Evolutionary conservation across 2,329 filamentous ascomycete species (phyloP), one percentile per base, ranked within the genome.

Genomic region (Colletotrichum theobromicola): DNA sequence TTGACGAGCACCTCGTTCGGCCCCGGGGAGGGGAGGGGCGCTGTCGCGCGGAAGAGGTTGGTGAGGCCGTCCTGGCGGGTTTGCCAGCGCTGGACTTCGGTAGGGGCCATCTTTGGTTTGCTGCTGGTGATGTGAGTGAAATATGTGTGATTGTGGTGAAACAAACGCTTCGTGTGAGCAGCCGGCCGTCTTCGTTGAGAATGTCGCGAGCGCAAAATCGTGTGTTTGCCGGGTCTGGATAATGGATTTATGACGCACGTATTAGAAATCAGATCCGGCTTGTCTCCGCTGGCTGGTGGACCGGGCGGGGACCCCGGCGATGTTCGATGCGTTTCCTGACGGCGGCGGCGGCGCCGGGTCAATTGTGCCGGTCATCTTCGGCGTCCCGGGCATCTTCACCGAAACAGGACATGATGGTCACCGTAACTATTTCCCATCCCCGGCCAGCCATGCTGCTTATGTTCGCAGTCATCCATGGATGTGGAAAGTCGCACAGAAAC

Each of bases 51-150:
- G 63, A 82, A 80, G 32, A 93, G 84, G 74, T 89, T 88, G 64
- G 90, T 88, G 26, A 93, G 78, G 12, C 90, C 90, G 78, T 90
- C 84, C 77, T 91, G 87, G 55, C 82, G 82, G 3, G 89, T 90
- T 18, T 86, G 83, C 91, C 90, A 93, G 82, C 90, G 87, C 79
- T 85, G 74, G 6, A 71, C 62, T 42, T 75, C 9, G 6, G 37
- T 60, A 28, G 67, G 46, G 24, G 57, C 50, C 75, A 76, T 76
- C 16, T 5, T 60, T 65, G 50, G 9, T 26, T 30, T 24, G 8
- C 8, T 28, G n/a, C 30, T 10, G 37, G 46, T 69, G 12, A 15
- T 21, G 15, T 57, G 16, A 66, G 32, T 57, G 16, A 66, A 24
- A 37, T 50, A 21, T 6, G 34, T 24, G 28, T 4, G 35, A 46